Conservation (phyloP, 345 rosid genomes). For the Syzygium aromaticum region DNA sequence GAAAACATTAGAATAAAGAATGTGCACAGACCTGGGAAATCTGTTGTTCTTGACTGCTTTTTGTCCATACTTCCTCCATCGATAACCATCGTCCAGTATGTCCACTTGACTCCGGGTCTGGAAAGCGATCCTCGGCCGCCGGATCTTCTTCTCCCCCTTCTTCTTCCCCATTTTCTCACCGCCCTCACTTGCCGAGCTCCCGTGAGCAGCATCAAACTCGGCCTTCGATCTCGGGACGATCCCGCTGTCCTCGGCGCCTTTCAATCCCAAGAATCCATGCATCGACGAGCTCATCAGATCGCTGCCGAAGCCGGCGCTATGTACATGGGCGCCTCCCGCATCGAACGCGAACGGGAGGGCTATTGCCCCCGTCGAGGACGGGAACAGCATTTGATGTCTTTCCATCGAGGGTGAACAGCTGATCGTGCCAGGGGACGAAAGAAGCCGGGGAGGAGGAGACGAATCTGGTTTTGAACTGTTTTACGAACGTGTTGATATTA, state of each 20-base stretch:
- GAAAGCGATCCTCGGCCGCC: conserved; percentile 44
- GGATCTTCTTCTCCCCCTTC: conserved; percentile 34
- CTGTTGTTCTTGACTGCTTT: conserved; percentile 62
- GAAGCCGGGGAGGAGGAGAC: not conserved
- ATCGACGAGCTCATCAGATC: not conserved
- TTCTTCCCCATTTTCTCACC: conserved; percentile 6
- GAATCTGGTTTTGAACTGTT: not conserved
- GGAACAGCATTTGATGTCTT: conserved; percentile 39
- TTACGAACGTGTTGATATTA: not conserved
- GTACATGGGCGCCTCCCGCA: not conserved
- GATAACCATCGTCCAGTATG: conserved; percentile 64
- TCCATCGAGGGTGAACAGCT: conserved; percentile 22
- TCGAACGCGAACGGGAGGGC: not conserved
- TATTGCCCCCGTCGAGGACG: conserved; percentile 11
- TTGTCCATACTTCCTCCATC: conserved; percentile 75
- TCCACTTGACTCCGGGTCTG: conserved; percentile 65
- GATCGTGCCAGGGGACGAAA: not conserved
- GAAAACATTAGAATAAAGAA: not conserved
- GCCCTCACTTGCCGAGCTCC: conserved; percentile 1
- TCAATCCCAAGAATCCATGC: conserved; percentile 19
- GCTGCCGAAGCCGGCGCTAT: not conserved
- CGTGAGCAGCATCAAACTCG: not conserved
- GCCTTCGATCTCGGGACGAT: not conserved
- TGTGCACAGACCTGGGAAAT: conserved; percentile 27
- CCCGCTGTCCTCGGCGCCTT: not conserved